Percentiles rank a stretch among this genome's conserved stretches.
Conservation (phyloP, 2,329 filamentous ascomycete species). For the Phaeoacremonium minimum region DNA sequence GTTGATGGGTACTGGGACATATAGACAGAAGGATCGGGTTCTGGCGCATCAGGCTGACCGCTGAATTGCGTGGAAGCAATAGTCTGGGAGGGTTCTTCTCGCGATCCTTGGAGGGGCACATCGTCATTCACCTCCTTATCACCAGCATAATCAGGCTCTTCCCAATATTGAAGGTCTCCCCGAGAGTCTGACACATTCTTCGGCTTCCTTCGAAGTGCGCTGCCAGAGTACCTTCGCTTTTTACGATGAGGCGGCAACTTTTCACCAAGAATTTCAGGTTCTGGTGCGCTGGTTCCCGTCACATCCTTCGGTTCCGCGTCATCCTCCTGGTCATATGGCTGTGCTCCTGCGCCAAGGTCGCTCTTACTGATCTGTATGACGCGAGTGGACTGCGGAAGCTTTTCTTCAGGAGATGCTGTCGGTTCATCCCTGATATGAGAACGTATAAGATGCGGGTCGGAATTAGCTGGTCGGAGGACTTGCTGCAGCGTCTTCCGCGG, state of each 20-base stretch:
- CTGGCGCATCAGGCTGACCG: constrained; percentile 3
- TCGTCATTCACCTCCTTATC: constrained; percentile 43
- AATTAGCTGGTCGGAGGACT: constrained; percentile 37
- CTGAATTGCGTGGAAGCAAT: neutral
- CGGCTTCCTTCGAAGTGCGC: constrained; percentile 71
- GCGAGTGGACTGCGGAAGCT: constrained; percentile 5
- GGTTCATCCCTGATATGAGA: constrained; percentile 4
- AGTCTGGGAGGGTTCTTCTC: constrained; percentile 4
- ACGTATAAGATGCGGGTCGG: constrained; percentile 33
- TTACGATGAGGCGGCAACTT: constrained; percentile 36
- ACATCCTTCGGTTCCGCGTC: constrained; percentile 44
- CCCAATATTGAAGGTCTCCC: constrained; percentile 84
- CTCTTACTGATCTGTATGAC: constrained; percentile 16
- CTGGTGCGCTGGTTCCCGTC: constrained; percentile 61
- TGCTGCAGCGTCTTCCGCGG: constrained; percentile 46
- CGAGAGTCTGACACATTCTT: constrained; percentile 65
- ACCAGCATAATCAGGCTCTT: constrained; percentile 80
- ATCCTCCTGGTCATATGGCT: constrained; percentile 17
- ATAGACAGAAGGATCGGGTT: too few species aligned
- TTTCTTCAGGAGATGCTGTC: constrained; percentile 3
- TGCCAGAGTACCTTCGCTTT: constrained; percentile 80
- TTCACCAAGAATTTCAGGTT: constrained; percentile 49
- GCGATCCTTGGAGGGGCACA: constrained; percentile 5
- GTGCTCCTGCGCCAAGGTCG: constrained; percentile 13
- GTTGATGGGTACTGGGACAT: constrained; percentile 29